Conservation (phyloP, 106 monocot species). For the Acorus gramineus region DNA sequence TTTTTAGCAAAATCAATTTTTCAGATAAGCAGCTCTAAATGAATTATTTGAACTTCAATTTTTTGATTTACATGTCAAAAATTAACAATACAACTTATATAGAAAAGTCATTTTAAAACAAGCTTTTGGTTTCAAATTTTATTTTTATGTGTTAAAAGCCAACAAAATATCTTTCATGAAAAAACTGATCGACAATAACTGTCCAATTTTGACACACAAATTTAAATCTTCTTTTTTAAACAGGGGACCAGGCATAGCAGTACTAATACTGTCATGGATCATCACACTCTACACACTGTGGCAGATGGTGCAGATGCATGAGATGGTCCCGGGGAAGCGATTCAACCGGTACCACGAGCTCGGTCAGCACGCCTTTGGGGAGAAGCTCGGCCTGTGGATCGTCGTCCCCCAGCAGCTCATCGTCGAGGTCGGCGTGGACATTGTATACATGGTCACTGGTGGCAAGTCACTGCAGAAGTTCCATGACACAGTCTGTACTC, state of each 20-base stretch:
- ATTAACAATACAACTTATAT: too few relatives aligned
- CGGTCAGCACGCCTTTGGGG: constrained; percentile 65
- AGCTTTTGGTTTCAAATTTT: too few relatives aligned
- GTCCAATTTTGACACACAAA: too few relatives aligned
- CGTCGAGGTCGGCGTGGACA: constrained; percentile 46
- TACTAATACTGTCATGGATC: constrained; percentile 51
- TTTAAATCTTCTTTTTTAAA: too few relatives aligned
- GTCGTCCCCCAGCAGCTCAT: constrained; percentile 54
- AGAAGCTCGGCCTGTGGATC: constrained; percentile 58
- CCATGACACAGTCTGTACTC: constrained; percentile 35
- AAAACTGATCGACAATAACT: too few relatives aligned
- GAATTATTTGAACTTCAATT: too few relatives aligned
- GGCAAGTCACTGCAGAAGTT: constrained; percentile 61
- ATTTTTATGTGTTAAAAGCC: too few relatives aligned
- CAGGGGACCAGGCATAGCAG: constrained; percentile 54
- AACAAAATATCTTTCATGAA: too few relatives aligned
- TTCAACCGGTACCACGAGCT: constrained; percentile 77
- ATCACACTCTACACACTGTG: constrained; percentile 65
- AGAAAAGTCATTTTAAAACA: too few relatives aligned
- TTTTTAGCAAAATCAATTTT: too few relatives aligned
- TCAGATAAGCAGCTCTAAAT: too few relatives aligned
- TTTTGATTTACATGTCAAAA: too few relatives aligned
- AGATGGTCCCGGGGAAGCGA: constrained; percentile 62
- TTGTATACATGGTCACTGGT: constrained; percentile 62
- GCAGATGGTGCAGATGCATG: constrained; percentile 89